Evolutionary conservation across 1,284 basidiomycete genomes (phyloP).

Genomic region (Porogramme epimiltina): DNA sequence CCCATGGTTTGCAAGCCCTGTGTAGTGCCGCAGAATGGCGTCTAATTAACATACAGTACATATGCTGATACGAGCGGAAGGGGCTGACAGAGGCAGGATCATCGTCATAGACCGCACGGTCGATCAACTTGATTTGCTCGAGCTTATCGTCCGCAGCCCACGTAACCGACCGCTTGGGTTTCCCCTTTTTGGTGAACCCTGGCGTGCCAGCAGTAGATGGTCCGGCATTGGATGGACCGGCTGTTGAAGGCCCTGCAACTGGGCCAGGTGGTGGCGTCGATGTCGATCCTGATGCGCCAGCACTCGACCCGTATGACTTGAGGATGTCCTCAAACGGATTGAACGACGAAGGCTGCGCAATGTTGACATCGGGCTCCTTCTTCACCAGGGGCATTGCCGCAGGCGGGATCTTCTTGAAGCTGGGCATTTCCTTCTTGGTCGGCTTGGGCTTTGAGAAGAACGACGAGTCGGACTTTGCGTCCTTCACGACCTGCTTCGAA

Average conservation of each 20-base stretch:
- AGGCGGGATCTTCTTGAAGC: conserved; percentile 65
- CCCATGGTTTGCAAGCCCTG: conserved; percentile 58
- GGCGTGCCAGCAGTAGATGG: conserved; percentile 34
- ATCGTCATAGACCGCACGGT: conserved; percentile 82
- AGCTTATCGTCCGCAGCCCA: conserved; percentile 76
- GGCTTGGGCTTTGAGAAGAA: conserved; percentile 84
- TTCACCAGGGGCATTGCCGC: conserved; percentile 46
- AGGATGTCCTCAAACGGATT: conserved; percentile 82
- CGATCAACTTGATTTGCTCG: conserved; percentile 74
- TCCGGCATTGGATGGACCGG: conserved; percentile 36
- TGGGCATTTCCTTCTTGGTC: conserved; percentile 72
- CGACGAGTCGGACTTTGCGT: conserved; percentile 79
- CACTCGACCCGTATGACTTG: conserved; percentile 66
- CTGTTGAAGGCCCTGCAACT: conserved; percentile 30
- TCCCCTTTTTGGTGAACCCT: conserved; percentile 46
- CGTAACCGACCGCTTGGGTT: conserved; percentile 71
- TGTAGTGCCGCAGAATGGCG: conserved; percentile 39
- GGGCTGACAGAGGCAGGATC: conserved; percentile 79
- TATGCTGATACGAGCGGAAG: conserved; percentile 36
- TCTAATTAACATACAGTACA: conserved; percentile 60
- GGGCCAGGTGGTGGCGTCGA: conserved; percentile 41
- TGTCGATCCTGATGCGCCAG: conserved; percentile 51
- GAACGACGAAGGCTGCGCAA: conserved; percentile 75
- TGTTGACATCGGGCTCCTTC: conserved; percentile 55
- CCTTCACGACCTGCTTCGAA: conserved; percentile 46